Evolutionary conservation across 2,329 filamentous ascomycete genomes (phyloP), one percentile per base, ranked within the genome.

Genomic region (Aspergillus japonicus): DNA sequence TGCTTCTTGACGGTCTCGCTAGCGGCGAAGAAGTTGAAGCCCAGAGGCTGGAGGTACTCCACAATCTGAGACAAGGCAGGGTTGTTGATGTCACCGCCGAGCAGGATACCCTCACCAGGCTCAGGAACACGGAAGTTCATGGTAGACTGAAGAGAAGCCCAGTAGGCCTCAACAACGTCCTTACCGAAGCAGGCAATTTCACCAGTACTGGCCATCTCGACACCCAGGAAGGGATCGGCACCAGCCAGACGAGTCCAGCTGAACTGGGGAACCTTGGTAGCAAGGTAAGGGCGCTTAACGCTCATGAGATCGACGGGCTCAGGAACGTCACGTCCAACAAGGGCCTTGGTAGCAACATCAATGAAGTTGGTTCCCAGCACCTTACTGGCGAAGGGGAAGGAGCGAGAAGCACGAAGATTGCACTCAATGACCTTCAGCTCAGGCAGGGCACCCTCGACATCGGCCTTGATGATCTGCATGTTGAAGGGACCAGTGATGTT

Each of bases 91-190:
- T 97, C 91, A 69, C 95, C 95, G 65, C 95, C 95, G 66, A 99
- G 91, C 56, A 99, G 88, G 60, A 99, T 88, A 80, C 95, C 94
- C 83, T 97, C 92, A 66, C 95, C 95, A 56, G 92, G 91, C 77
- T 96, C 89, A 48, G 95, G 95, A 71, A 97, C 86, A 69, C 93
- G 91, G 91, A 98, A 98, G 87, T 98, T 99, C 94, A 98, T 99
- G 70, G 91, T 94, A 21, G 92, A 95, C 80, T 99, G 95, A 63
- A 96, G 83, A 19, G 93, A 96, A 26, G 93, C 85, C 95, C 95
- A 99, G 86, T 99, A 99, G 56, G 95, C 95, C 77, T 99, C 95
- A 53, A 98, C 85, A 11, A 99, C 86, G 73, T 97, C 85, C 82
- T 95, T 96, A 65, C 95, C 95, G 80, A 99, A 99, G 82, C 95